phyloP scores from a whole-genome alignment of 371 early-diverging fungal genomes.

The Funneliformis caledonium region DNA sequence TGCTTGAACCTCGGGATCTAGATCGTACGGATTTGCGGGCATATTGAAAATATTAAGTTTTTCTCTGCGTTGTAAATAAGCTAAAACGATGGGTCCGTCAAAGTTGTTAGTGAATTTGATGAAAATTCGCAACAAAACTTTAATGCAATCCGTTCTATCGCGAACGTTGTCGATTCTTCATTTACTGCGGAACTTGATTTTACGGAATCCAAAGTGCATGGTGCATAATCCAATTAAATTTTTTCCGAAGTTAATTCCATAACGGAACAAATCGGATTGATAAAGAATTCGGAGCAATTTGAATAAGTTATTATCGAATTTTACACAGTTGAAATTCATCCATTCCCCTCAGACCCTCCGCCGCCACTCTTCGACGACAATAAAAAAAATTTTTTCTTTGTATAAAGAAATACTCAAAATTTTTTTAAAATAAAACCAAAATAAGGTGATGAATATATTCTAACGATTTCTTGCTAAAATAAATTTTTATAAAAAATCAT shows the following conservation, averaged over 20 bases:
- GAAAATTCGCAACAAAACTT: no score
- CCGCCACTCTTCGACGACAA: slow-evolving; percentile 1
- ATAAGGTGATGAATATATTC: neutral
- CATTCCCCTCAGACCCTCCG: neutral
- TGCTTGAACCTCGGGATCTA: slow-evolving; percentile 34
- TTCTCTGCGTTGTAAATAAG: neutral
- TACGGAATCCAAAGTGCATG: neutral
- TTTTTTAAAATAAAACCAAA: neutral
- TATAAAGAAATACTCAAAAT: neutral
- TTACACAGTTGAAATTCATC: neutral
- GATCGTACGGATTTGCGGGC: slow-evolving; percentile 34
- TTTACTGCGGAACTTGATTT: neutral
- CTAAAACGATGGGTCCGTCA: neutral
- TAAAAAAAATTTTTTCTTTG: neutral
- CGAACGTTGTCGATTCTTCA: no score
- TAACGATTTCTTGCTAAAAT: neutral
- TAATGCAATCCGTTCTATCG: no score
- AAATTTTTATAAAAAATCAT: neutral
- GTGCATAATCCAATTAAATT: neutral
- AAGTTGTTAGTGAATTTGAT: no score
- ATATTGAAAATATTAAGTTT: neutral
- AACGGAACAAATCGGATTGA: neutral
- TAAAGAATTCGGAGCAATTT: no score
- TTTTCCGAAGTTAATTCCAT: neutral
- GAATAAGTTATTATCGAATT: no score